Base-by-base conservation (phyloP, 257 asterid genomes). In the Ocimum tenuiflorum region DNA sequence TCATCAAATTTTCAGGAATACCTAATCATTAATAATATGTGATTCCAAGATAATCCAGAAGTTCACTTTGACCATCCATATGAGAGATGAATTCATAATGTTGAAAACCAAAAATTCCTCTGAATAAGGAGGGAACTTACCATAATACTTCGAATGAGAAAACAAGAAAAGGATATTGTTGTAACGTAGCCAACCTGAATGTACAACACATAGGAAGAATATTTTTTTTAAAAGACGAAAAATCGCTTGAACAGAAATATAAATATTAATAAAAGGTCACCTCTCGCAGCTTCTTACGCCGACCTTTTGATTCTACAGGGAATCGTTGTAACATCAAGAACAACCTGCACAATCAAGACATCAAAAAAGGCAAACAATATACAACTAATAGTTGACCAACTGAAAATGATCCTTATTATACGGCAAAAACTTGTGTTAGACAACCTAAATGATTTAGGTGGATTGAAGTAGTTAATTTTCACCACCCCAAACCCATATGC, bases 251-350 rank as follows among this genome's bases (percentile, higher is more conserved):
- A 49, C 50, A 62, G 55, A 56, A 38, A 2, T 36, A 11, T 0
- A 36, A 36, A 19, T 31, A 11, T 14, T 31, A 56, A 17, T 29
- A 38, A 58, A 15, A 58, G 72, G 55, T 65, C 69, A 86, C 99
- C 96, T 94, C 99, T 85, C 86, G 97, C 43, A 94, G 82, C 78
- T 94, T 94, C 82, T 94, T 94, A 69, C 91, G 94, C 65, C 99
- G 84, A 31, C 99, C 99, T 79, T 85, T 90, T n/a, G 99, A 94
- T 77, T 94, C 99, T 24, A 94, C 95, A 29, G 99, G 99, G 81
- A 89, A 94, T 49, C 97, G 82, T 72, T 80, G 88, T 55, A 94
- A 76, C 99, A 94, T 94, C 70, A 90, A 77, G 80, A 94, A 94
- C 69, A 94, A 78, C 86, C 99, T 94, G 78, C 60, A 64, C 20